Evolutionary conservation across 192 early-diverging fungal genomes (phyloP).

Genomic region (Backusella luteola): DNA sequence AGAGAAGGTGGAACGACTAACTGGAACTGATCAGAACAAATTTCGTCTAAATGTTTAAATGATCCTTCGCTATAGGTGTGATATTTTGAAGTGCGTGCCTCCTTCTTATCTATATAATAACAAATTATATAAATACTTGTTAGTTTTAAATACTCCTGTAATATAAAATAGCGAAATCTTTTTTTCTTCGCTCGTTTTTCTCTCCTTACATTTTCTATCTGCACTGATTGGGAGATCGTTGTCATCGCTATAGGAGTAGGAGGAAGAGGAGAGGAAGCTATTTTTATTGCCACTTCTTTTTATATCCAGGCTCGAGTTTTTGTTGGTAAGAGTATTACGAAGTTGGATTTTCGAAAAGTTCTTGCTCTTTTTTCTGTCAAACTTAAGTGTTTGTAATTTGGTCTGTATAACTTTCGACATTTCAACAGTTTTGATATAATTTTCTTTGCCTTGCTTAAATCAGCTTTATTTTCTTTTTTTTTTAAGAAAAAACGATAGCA

Average conservation of each 20-base stretch:
- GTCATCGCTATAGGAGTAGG: neutral
- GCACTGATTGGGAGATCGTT: slow-evolving; percentile 4
- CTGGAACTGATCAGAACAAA: neutral
- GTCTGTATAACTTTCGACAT: slow-evolving; percentile 7
- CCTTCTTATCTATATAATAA: neutral
- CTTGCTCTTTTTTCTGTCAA: neutral
- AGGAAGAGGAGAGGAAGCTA: neutral
- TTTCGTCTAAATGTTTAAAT: neutral
- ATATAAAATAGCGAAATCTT: neutral
- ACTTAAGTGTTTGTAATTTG: neutral
- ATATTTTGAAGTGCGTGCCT: neutral
- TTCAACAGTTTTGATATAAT: slow-evolving; percentile 3
- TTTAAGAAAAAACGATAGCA: no score
- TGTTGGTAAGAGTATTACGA: neutral
- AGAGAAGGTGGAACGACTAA: neutral
- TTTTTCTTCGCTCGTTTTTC: neutral
- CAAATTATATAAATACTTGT: neutral
- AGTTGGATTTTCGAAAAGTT: neutral
- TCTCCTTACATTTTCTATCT: neutral
- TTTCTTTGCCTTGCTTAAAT: neutral
- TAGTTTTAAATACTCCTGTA: neutral
- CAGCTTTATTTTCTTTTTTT: no score
- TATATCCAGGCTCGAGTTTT: neutral
- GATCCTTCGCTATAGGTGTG: slow-evolving; percentile 2
- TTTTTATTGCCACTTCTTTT: neutral